Percentiles rank a stretch among this genome's conserved stretches.
Evolutionary conservation across 1,139 yeast species (phyloP).

Genomic region (Suhomyces atakaporum): DNA sequence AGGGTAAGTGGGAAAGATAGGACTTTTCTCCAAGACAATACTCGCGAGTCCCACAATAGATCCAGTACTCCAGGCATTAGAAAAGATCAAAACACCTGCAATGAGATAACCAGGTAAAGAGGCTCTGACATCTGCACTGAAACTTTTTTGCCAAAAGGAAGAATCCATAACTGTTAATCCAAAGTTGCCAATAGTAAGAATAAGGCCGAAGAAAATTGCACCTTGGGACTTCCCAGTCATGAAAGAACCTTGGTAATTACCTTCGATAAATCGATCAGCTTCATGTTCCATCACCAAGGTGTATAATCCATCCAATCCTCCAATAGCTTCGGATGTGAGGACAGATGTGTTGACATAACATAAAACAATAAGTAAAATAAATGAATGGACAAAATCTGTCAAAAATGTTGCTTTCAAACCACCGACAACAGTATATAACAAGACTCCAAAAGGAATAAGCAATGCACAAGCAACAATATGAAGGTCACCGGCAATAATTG

Average conservation of each 20-base stretch:
- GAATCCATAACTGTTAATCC: constrained; percentile 36
- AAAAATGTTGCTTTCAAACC: constrained; percentile 45
- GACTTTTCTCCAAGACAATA: constrained; percentile 26
- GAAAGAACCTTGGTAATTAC: constrained; percentile 36
- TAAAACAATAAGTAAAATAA: constrained; percentile 33
- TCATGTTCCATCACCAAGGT: constrained; percentile 20
- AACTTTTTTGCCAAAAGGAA: constrained; percentile 38
- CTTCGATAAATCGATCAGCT: constrained; percentile 26
- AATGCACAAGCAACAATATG: constrained; percentile 35
- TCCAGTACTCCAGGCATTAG: constrained; percentile 38
- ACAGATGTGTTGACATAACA: constrained; percentile 31
- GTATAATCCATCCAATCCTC: constrained; percentile 33
- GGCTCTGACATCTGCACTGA: constrained; percentile 35
- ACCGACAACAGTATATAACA: constrained; percentile 40
- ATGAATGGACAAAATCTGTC: constrained; percentile 39
- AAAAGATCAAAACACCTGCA: constrained; percentile 34
- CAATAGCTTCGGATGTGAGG: constrained; percentile 26
- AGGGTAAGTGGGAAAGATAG: constrained; percentile 33
- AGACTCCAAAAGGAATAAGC: constrained; percentile 40
- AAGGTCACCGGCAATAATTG: constrained; percentile 35
- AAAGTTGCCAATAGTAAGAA: constrained; percentile 31
- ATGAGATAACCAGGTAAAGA: constrained; percentile 41
- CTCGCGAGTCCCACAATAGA: constrained; percentile 31
- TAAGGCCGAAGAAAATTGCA: constrained; percentile 31
- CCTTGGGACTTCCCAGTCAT: constrained; percentile 38